A percentile compares a stretch with the other conserved stretches of the same genome.
These are phyloP conservation scores for Coemansia sp. DNA, from an alignment of 192 early-diverging fungal genomes.

Conservation along the genomic window DNA sequence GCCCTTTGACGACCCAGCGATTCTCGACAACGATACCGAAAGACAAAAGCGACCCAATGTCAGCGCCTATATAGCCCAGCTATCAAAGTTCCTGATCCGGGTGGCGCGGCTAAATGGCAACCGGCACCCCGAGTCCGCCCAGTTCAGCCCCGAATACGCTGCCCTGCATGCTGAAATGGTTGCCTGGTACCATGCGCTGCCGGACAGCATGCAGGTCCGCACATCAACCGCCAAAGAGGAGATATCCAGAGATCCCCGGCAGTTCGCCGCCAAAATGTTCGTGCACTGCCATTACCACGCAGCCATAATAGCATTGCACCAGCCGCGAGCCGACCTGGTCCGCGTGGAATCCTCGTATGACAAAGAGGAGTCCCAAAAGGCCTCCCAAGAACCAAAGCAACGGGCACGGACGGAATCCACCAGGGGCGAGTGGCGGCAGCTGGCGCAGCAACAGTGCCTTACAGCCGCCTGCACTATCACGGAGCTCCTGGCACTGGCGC, in stretches of 20 bases:
- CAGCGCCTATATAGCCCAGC: constrained; percentile 36
- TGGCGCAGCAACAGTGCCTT: constrained; percentile 52
- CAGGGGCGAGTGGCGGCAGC: constrained; percentile 39
- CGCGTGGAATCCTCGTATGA: constrained; percentile 25
- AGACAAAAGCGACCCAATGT: constrained; percentile 17
- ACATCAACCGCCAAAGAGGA: constrained; percentile 21
- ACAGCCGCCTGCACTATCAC: constrained; percentile 53
- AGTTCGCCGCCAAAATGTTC: constrained; percentile 52
- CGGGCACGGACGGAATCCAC: neutral
- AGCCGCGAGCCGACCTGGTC: constrained; percentile 51
- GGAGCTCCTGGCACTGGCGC: constrained; percentile 35
- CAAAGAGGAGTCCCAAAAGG: too few relatives aligned
- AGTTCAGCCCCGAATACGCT: constrained; percentile 50
- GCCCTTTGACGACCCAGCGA: constrained; percentile 37
- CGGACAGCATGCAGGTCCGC: constrained; percentile 44
- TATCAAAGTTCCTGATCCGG: constrained; percentile 42
- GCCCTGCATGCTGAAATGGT: constrained; percentile 49
- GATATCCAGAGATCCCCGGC: constrained; percentile 26
- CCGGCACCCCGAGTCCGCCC: constrained; percentile 50
- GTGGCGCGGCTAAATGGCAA: constrained; percentile 54
- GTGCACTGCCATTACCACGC: constrained; percentile 54
- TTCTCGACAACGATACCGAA: constrained; percentile 20
- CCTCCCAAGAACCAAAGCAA: neutral
- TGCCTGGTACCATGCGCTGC: constrained; percentile 44
- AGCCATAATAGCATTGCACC: constrained; percentile 50